phyloP scores from a whole-genome alignment of 169 alveolate genomes.

The Plasmodium inui region DNA sequence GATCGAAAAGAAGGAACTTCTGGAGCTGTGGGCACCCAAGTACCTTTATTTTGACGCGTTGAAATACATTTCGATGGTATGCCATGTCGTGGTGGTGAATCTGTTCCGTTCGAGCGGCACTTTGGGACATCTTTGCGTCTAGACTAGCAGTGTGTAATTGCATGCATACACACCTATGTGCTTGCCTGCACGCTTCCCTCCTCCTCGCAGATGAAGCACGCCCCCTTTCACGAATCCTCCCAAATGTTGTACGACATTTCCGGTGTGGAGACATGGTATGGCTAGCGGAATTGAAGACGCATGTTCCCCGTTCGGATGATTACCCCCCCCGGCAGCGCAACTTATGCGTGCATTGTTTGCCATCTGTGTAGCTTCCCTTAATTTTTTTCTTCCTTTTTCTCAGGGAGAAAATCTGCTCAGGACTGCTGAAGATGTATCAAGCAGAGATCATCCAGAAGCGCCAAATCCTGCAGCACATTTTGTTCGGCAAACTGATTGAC shows the following conservation, averaged over 20 bases:
- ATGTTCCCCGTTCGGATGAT: not conserved
- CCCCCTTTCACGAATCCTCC: conserved; percentile 89
- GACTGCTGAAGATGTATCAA: conserved; percentile 93
- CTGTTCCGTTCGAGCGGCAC: not conserved
- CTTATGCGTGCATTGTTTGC: not conserved
- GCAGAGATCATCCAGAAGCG: conserved; percentile 93
- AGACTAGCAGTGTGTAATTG: not conserved
- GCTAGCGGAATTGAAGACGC: not conserved
- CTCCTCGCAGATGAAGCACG: conserved; percentile 58
- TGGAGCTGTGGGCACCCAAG: conserved; percentile 68
- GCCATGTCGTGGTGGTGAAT: not conserved
- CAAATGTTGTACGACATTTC: conserved; percentile 94
- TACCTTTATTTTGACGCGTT: conserved; percentile 59
- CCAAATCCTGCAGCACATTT: conserved; percentile 93
- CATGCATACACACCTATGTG: not conserved
- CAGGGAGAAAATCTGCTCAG: conserved; percentile 89
- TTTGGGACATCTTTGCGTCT: not conserved
- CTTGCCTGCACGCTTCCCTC: not conserved
- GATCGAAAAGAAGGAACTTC: conserved; percentile 51
- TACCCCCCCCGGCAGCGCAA: not conserved
- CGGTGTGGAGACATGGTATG: conserved; percentile 86
- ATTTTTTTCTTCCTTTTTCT: not conserved
- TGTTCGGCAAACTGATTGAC: conserved; percentile 89
- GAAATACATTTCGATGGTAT: conserved; percentile 56
- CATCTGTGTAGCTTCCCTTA: conserved; percentile 68